Evolutionary conservation across 129 eudicot genomes (phyloP).

Genomic region (Chrysanthemum lavandulifolium): DNA sequence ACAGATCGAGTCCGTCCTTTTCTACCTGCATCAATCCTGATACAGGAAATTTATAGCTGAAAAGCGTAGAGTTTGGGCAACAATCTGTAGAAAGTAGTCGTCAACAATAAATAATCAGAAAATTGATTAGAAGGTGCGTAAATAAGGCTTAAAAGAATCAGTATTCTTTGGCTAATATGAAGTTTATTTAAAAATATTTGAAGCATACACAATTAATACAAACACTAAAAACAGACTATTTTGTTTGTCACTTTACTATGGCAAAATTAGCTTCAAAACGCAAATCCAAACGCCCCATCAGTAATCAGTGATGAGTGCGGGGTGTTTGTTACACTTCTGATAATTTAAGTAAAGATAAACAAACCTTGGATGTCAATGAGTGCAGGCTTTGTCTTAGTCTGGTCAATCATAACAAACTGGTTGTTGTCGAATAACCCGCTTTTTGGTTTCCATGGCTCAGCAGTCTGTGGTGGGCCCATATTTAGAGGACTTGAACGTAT

Average conservation of each 20-base stretch:
- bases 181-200: too few species aligned
- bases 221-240: too few species aligned
- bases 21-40: slow-evolving; percentile 46
- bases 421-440: slow-evolving; percentile 27
- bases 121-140: too few species aligned
- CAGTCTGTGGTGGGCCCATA: slow-evolving; percentile 32
- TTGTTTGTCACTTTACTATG: too few species aligned
- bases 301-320: too few species aligned
- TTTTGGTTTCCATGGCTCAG: slow-evolving; percentile 39
- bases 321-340: too few species aligned
- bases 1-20: slow-evolving; percentile 38
- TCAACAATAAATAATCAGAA: neutral
- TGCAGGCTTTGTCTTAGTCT: slow-evolving; percentile 39
- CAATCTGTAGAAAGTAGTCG: slow-evolving; percentile 39
- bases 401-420: slow-evolving; percentile 34
- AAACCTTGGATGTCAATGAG: slow-evolving; percentile 58
- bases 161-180: too few species aligned
- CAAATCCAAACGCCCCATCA: too few species aligned
- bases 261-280: neutral
- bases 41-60: slow-evolving; percentile 52
- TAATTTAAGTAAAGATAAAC: neutral
- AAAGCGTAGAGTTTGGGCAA: slow-evolving; percentile 34
- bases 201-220: too few species aligned
- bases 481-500: slow-evolving; percentile 41
- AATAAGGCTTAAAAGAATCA: too few species aligned